Conservation (phyloP, 73 alveolate genomes). For the Uronychia binucleata region DNA sequence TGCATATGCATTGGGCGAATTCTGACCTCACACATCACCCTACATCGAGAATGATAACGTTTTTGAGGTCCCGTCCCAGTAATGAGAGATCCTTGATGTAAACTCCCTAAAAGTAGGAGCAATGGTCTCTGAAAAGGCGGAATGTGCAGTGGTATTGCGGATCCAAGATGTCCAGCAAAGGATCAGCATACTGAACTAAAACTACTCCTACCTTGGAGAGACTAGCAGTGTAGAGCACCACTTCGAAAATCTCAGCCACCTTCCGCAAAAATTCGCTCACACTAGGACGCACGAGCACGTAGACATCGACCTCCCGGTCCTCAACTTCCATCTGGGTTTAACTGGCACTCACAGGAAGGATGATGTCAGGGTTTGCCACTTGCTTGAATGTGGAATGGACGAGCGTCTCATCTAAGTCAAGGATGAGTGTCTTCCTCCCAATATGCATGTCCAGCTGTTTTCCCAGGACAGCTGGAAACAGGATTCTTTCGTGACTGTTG, state of each 20-base stretch:
- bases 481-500: not conserved
- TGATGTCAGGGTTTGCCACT: constrained; percentile 62
- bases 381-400: constrained; percentile 78
- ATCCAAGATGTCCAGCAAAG: constrained; percentile 71
- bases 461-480: not conserved
- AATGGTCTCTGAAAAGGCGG: constrained; percentile 83
- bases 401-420: constrained; percentile 76
- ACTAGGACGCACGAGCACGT: constrained; percentile 73
- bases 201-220: constrained; percentile 41
- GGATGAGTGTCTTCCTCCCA: constrained; percentile 69
- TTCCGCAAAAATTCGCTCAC: constrained; percentile 62
- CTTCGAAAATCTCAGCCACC: constrained; percentile 65
- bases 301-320: constrained; percentile 66
- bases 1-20: constrained; percentile 65
- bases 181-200: constrained; percentile 65
- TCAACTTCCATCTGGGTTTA: constrained; percentile 48
- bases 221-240: constrained; percentile 71
- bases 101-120: constrained; percentile 68
- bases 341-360: constrained; percentile 55
- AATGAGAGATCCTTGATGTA: constrained; percentile 70
- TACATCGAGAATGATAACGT: constrained; percentile 69
- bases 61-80: constrained; percentile 75
- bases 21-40: constrained; percentile 38
- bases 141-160: constrained; percentile 59
- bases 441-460: constrained; percentile 1